Evolutionary conservation across 129 eudicot species (phyloP).

Genomic region (Chrysanthemum lavandulifolium): DNA sequence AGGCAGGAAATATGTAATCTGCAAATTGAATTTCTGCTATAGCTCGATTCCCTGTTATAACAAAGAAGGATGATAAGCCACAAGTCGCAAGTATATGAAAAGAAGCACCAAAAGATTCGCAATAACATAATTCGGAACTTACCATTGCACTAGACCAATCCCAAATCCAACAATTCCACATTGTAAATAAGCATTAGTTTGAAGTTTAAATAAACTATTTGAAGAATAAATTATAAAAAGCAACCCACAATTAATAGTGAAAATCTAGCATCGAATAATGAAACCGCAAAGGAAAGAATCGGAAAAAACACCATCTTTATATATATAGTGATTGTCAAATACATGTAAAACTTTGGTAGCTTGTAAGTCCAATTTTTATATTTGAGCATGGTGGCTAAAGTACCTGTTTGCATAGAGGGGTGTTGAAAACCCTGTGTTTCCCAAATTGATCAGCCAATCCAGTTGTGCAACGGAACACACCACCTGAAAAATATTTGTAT

Average conservation of each 20-base stretch:
- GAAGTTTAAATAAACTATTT: background rate
- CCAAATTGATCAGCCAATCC: conserved; percentile 91
- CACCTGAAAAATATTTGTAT: too few relatives aligned
- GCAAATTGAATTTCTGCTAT: too few relatives aligned
- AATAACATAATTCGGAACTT: conserved; percentile 8
- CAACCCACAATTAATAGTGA: background rate
- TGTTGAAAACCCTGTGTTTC: conserved; percentile 82
- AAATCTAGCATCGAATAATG: background rate
- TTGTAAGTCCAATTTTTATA: background rate
- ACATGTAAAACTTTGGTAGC: background rate
- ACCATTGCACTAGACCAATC: conserved; percentile 97
- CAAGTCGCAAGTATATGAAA: background rate
- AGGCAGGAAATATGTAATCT: too few relatives aligned
- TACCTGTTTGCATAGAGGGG: conserved; percentile 98
- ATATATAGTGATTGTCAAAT: background rate
- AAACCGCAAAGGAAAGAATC: too few relatives aligned
- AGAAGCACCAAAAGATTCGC: background rate
- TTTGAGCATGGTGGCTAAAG: background rate
- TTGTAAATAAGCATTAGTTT: conserved; percentile 25
- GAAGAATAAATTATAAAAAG: background rate
- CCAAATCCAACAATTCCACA: conserved; percentile 99
- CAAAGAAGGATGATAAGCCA: background rate
- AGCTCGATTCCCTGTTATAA: conserved; percentile 78
- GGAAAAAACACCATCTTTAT: too few relatives aligned
- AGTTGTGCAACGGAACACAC: conserved; percentile 91